phyloP scores from a whole-genome alignment of 2,329 filamentous ascomycete species.

The Diaporthe batatas region DNA sequence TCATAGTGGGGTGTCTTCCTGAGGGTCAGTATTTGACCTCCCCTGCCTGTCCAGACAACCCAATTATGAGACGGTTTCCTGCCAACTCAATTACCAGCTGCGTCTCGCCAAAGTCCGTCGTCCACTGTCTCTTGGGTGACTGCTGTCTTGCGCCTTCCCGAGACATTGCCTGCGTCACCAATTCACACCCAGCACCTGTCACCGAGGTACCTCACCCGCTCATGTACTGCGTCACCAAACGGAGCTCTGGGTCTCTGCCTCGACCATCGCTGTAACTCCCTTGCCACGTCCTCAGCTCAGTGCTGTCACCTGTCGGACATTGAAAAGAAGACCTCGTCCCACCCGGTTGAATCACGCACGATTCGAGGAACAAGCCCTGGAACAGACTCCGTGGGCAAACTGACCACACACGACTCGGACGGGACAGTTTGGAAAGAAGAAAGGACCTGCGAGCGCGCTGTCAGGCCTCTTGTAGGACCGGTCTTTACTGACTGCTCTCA shows the following conservation, averaged over 20 bases:
- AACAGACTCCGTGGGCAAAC: conserved; percentile 5
- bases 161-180: conserved; percentile 36
- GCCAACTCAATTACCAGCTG: background rate
- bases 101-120: conserved; percentile 36
- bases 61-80: background rate
- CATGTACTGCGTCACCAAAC: conserved; percentile 18
- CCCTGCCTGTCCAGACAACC: background rate
- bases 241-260: background rate
- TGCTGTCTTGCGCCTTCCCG: conserved; percentile 39
- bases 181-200: background rate
- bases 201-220: conserved; percentile 11
- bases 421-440: conserved; percentile 10
- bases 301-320: conserved; percentile 32
- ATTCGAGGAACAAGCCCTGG: background rate
- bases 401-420: background rate
- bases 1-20: background rate
- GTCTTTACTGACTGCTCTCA: conserved; percentile 1
- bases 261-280: background rate
- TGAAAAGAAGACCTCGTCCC: conserved; percentile 37
- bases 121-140: conserved; percentile 13
- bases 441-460: conserved; percentile 1
- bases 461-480: background rate
- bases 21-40: background rate
- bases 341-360: conserved; percentile 14
- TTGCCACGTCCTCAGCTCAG: background rate